phyloP scores from a whole-genome alignment of 2,329 filamentous ascomycete species.

The Alternaria viburni region DNA sequence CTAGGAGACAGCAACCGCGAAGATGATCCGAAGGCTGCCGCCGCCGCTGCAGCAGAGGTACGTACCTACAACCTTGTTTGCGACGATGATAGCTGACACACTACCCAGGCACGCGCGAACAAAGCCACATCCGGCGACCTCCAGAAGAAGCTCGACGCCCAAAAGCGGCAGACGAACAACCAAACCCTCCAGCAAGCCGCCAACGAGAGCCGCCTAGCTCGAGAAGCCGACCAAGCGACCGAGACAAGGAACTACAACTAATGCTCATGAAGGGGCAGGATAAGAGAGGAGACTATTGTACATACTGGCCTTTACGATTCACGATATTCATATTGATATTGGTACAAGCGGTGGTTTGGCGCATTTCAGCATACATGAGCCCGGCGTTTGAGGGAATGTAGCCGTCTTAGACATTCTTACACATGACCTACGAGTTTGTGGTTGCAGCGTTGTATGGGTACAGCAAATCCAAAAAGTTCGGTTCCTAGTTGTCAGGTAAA shows the following conservation, averaged over 20 bases:
- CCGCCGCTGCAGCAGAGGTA: slow-evolving; percentile 86
- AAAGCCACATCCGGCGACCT: slow-evolving; percentile 60
- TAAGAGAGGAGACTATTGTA: not conserved
- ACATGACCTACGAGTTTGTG: not conserved
- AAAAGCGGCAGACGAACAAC: slow-evolving; percentile 74
- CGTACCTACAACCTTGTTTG: slow-evolving; percentile 38
- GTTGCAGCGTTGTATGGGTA: not conserved
- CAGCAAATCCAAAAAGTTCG: not conserved
- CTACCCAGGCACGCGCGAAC: slow-evolving; percentile 68
- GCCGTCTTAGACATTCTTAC: not conserved
- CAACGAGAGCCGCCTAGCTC: slow-evolving; percentile 66
- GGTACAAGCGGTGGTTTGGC: not conserved
- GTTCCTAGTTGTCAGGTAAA: not conserved
- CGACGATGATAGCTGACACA: slow-evolving; percentile 12
- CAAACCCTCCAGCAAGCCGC: slow-evolving; percentile 73
- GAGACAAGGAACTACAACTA: slow-evolving; percentile 65
- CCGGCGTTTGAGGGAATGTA: not conserved
- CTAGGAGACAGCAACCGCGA: slow-evolving; percentile 60
- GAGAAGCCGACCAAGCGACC: slow-evolving; percentile 71
- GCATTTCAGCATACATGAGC: not conserved
- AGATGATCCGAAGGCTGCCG: slow-evolving; percentile 72
- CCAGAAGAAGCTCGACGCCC: slow-evolving; percentile 70
- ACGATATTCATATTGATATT: not conserved
- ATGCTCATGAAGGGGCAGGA: not conserved
- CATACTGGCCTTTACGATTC: slow-evolving; percentile 3